Evolutionary conservation across 73 alveolate genomes (phyloP).

Genomic region (Paramecium sexaurelia): DNA sequence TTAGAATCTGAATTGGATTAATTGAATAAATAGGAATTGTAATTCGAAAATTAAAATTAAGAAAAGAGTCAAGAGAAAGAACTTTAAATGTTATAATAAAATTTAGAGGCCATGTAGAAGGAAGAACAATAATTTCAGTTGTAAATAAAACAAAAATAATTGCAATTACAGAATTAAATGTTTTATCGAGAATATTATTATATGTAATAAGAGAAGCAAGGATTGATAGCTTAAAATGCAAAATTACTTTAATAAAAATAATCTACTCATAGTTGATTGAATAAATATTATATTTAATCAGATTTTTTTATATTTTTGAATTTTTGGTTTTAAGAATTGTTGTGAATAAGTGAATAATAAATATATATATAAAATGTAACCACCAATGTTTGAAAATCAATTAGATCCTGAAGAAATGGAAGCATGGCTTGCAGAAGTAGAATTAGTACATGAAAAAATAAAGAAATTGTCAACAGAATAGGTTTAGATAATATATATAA

Average conservation of each 20-base stretch:
- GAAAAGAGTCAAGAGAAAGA: neutral
- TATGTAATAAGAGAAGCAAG: neutral
- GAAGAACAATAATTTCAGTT: neutral
- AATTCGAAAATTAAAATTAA: neutral
- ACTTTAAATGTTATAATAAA: neutral
- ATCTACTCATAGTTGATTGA: neutral
- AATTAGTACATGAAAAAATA: slow-evolving; percentile 57
- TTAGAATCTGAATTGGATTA: neutral
- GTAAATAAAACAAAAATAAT: neutral
- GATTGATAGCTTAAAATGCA: neutral
- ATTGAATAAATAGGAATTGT: neutral
- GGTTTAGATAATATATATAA: slow-evolving; percentile 75
- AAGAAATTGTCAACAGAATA: slow-evolving; percentile 60
- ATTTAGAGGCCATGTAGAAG: neutral
- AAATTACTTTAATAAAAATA: neutral
- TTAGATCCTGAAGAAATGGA: slow-evolving; percentile 62
- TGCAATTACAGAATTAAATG: neutral
- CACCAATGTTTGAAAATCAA: neutral
- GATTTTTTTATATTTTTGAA: neutral
- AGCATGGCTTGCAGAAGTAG: slow-evolving; percentile 71
- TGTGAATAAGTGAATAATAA: neutral
- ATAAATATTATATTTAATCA: neutral
- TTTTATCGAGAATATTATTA: neutral
- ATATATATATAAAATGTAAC: neutral
- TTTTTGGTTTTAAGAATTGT: neutral